Conservation (phyloP, 768 basidiomycete genomes). For the Imleria badia region DNA sequence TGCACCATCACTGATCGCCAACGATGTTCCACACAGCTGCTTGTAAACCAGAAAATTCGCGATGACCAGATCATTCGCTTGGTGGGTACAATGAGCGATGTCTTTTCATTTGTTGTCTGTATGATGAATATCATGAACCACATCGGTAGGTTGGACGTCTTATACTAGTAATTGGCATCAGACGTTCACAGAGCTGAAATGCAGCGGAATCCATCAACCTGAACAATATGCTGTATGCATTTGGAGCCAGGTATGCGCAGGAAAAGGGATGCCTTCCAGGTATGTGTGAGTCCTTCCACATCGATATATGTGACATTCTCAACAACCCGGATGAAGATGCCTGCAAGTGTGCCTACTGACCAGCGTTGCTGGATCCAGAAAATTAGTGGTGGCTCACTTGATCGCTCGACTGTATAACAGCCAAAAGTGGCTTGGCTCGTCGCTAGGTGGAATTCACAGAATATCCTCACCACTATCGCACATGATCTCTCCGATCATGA, state of each 20-base stretch:
- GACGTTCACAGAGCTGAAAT: not conserved
- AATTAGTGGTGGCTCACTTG: conserved; percentile 3
- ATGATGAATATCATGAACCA: not conserved
- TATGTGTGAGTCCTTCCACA: not conserved
- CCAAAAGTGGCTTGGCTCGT: conserved; percentile 20
- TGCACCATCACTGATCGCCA: not conserved
- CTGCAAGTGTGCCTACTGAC: no score
- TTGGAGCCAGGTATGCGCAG: conserved; percentile 8
- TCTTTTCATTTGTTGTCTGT: not conserved
- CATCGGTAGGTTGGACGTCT: not conserved
- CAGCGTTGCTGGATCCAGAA: no score
- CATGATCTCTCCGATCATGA: conserved; percentile 25
- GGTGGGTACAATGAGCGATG: not conserved
- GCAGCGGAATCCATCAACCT: conserved; percentile 1
- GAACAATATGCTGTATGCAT: conserved; percentile 3
- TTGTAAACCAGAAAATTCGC: not conserved
- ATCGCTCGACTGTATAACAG: conserved; percentile 14
- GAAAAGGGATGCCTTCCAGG: conserved; percentile 3
- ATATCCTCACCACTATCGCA: conserved; percentile 27
- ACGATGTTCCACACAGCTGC: not conserved
- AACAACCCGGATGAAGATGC: not conserved
- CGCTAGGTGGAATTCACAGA: conserved; percentile 5
- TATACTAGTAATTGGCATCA: no score
- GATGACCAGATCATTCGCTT: not conserved
- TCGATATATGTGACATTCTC: not conserved